These are phyloP conservation scores for Aspergillus japonicus DNA, from an alignment of 2,329 filamentous ascomycete genomes.

Conservation along the genomic window DNA sequence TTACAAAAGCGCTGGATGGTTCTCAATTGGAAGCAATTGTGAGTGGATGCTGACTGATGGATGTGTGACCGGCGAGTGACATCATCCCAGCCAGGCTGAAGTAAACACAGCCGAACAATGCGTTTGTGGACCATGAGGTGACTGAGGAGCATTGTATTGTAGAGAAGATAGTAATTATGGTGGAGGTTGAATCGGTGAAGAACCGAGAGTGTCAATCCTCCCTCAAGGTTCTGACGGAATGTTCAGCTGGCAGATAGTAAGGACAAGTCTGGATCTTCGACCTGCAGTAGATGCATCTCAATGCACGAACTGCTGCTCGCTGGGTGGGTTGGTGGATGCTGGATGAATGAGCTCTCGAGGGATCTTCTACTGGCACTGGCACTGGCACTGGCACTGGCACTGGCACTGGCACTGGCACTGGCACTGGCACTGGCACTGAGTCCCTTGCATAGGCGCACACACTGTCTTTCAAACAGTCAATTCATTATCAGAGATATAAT, in stretches of 20 bases:
- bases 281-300: not conserved
- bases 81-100: not conserved
- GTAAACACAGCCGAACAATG: not conserved
- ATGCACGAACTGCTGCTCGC: not conserved
- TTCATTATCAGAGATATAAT: not conserved
- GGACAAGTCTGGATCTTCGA: not conserved
- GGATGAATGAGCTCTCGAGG: not conserved
- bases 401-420: too few species aligned
- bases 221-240: not conserved
- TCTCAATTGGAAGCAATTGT: not conserved
- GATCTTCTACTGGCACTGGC: not conserved
- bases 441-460: conserved; percentile 5
- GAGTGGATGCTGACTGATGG: not conserved
- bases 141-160: too few species aligned
- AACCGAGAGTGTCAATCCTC: too few species aligned
- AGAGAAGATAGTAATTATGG: too few species aligned
- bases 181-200: too few species aligned
- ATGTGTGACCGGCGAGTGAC: not conserved
- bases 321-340: not conserved
- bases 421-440: too few species aligned
- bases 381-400: too few species aligned
- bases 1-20: not conserved
- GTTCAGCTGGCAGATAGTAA: not conserved
- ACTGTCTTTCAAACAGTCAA: not conserved
- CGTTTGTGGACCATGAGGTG: not conserved